Conservation (phyloP, 2,329 filamentous ascomycete species). For the Xylariaceae sp. region DNA sequence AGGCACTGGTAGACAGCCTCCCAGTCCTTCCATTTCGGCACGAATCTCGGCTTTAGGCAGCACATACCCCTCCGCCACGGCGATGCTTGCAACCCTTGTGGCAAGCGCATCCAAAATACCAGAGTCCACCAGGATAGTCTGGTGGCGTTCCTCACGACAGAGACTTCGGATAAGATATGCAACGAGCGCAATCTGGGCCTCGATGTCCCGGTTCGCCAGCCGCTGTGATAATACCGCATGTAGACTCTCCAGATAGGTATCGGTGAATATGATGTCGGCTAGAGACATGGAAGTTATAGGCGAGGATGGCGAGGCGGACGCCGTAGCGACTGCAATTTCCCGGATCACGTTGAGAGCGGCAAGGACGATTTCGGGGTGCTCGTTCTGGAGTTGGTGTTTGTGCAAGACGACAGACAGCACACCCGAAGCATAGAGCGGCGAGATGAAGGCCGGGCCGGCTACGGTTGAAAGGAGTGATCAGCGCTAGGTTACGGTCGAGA, state of each 20-base stretch:
- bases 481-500: constrained; percentile 11
- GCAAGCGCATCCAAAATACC: constrained; percentile 77
- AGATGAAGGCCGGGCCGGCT: constrained; percentile 77
- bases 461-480: constrained; percentile 19
- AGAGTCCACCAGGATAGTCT: constrained; percentile 62
- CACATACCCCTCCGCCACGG: constrained; percentile 63
- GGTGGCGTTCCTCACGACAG: constrained; percentile 66
- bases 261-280: constrained; percentile 59
- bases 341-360: constrained; percentile 70
- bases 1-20: constrained; percentile 54
- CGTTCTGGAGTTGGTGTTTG: constrained; percentile 60
- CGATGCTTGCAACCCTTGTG: constrained; percentile 64
- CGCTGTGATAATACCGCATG: constrained; percentile 59
- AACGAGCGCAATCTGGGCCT: constrained; percentile 58
- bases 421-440: constrained; percentile 63
- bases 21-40: constrained; percentile 48
- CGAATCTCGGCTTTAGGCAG: constrained; percentile 56
- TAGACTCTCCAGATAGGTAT: constrained; percentile 56
- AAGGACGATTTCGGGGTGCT: constrained; percentile 60
- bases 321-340: constrained; percentile 61
- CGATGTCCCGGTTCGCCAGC: constrained; percentile 45
- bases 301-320: constrained; percentile 47
- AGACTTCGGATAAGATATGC: constrained; percentile 50
- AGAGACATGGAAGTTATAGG: constrained; percentile 46
- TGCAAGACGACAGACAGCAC: constrained; percentile 65